A percentile compares a stretch with the other conserved stretches of the same genome.
Evolutionary conservation across 1,284 basidiomycete genomes (phyloP).

Genomic region (Cryptococcus sp.): DNA sequence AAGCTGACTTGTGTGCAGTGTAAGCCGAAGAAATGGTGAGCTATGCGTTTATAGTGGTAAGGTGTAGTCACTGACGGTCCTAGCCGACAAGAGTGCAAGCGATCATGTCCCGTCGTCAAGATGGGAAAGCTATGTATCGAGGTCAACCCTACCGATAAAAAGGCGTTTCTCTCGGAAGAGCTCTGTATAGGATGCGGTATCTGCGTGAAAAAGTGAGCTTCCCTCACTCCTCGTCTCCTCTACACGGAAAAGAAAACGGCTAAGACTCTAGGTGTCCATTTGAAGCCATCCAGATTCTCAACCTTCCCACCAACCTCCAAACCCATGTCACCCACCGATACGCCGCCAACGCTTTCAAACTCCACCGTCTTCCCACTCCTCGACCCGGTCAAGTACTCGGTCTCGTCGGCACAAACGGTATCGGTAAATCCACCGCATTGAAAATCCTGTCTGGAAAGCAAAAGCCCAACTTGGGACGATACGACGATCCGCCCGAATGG

Average conservation of each 20-base stretch:
- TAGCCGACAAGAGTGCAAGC: slow-evolving; percentile 48
- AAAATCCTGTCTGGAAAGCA: slow-evolving; percentile 93
- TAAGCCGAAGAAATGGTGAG: slow-evolving; percentile 67
- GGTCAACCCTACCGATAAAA: slow-evolving; percentile 87
- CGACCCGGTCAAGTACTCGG: slow-evolving; percentile 92
- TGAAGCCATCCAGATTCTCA: slow-evolving; percentile 95
- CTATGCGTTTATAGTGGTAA: not conserved
- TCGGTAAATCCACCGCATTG: slow-evolving; percentile 92
- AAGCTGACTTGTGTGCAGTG: slow-evolving; percentile 51
- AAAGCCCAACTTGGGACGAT: slow-evolving; percentile 59
- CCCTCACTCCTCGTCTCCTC: not conserved
- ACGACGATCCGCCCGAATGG: slow-evolving; percentile 85
- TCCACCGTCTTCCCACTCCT: slow-evolving; percentile 91
- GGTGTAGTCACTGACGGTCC: not conserved
- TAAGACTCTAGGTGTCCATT: slow-evolving; percentile 72
- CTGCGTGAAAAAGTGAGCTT: slow-evolving; percentile 87
- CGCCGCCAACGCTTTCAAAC: slow-evolving; percentile 94
- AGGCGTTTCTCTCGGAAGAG: slow-evolving; percentile 95
- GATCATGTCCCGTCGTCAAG: slow-evolving; percentile 94
- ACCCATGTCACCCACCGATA: slow-evolving; percentile 94
- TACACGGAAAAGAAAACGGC: not conserved
- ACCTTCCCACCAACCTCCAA: slow-evolving; percentile 90
- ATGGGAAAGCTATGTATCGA: slow-evolving; percentile 99
- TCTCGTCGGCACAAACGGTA: slow-evolving; percentile 95
- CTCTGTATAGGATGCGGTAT: slow-evolving; percentile 97